Evolutionary conservation across 805 yeast species (phyloP).

Genomic region (Wickerhamomyces mucosus): DNA sequence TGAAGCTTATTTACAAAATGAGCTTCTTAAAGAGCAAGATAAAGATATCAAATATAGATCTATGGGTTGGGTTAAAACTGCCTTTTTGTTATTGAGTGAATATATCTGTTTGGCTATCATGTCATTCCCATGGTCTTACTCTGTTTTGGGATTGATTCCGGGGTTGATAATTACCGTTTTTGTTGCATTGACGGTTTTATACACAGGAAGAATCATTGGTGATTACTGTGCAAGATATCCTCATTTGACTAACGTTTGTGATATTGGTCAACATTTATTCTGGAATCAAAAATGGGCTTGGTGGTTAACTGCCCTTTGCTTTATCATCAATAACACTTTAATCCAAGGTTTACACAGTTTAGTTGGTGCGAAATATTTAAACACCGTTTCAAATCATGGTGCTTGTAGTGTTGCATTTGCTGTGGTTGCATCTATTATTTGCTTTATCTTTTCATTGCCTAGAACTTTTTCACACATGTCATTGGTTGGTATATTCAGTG

Average conservation of each 20-base stretch:
- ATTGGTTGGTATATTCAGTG: constrained; percentile 40
- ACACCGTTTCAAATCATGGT: constrained; percentile 40
- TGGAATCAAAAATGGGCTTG: constrained; percentile 43
- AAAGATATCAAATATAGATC: constrained; percentile 35
- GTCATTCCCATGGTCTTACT: constrained; percentile 61
- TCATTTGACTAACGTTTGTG: constrained; percentile 42
- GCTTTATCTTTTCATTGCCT: constrained; percentile 44
- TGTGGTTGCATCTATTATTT: constrained; percentile 38
- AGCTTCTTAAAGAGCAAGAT: constrained; percentile 14
- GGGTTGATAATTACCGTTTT: constrained; percentile 46
- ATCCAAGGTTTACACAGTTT: constrained; percentile 52
- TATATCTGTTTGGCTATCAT: constrained; percentile 53
- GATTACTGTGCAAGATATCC: constrained; percentile 49
- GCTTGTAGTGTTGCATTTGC: constrained; percentile 45
- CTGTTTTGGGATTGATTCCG: constrained; percentile 49
- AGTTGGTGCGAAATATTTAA: constrained; percentile 50
- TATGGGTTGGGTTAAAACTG: constrained; percentile 51
- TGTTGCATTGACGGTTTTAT: constrained; percentile 40
- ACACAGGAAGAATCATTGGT: constrained; percentile 45
- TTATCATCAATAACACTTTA: constrained; percentile 44
- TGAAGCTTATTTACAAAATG: constrained; percentile 11
- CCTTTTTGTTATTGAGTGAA: constrained; percentile 50
- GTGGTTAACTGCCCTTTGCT: constrained; percentile 48
- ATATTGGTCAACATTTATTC: constrained; percentile 48
- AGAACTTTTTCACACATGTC: constrained; percentile 47